Percentiles rank a stretch among this genome's conserved stretches.
Evolutionary conservation across 73 alveolate species (phyloP).

Genomic region (Tetrahymena elliotti): DNA sequence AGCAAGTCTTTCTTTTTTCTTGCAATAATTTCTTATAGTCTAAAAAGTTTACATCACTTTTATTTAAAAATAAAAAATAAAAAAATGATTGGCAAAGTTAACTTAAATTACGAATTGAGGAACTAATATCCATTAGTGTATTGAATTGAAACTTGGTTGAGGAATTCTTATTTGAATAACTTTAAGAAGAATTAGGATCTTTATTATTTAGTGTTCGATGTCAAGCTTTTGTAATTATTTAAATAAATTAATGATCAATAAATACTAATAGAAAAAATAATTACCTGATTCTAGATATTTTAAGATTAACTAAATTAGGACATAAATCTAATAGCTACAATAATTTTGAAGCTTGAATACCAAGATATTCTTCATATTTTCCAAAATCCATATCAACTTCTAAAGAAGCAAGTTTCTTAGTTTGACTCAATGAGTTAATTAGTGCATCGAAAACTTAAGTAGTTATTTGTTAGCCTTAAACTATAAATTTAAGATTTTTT

Average conservation of each 20-base stretch:
- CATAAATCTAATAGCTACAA: neutral
- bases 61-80: neutral
- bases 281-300: neutral
- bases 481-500: neutral
- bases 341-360: neutral
- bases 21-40: neutral
- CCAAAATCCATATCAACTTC: neutral
- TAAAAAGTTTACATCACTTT: neutral
- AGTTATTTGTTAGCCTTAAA: neutral
- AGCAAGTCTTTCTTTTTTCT: neutral
- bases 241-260: neutral
- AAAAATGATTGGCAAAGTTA: too few species aligned
- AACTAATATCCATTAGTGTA: neutral
- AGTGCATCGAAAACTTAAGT: neutral
- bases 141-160: neutral
- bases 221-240: neutral
- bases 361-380: neutral
- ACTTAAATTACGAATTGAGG: neutral
- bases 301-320: neutral
- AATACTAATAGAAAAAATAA: neutral
- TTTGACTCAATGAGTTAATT: neutral
- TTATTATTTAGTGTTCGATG: neutral
- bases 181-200: neutral
- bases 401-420: neutral
- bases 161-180: neutral